Evolutionary conservation across 2,329 filamentous ascomycete species (phyloP).

Genomic region (Pezicula radicicola): DNA sequence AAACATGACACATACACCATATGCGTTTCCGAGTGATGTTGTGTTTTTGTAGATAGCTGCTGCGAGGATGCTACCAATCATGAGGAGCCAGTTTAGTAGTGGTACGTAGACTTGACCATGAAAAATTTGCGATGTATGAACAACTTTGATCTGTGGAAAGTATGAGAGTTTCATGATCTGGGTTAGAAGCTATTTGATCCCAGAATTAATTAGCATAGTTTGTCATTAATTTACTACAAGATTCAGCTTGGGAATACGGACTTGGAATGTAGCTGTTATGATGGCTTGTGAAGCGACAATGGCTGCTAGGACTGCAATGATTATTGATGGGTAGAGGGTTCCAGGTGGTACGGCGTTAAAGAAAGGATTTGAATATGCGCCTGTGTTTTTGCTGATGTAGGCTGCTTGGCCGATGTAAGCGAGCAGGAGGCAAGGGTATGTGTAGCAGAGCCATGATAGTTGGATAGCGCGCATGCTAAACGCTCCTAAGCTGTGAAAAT

Average conservation of each 20-base stretch:
- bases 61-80: conserved; percentile 69
- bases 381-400: conserved; percentile 57
- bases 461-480: conserved; percentile 69
- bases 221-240: neutral
- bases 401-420: conserved; percentile 62
- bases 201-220: neutral
- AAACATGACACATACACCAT: conserved; percentile 75
- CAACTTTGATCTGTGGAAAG: conserved; percentile 71
- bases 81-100: conserved; percentile 71
- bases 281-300: conserved; percentile 77
- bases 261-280: conserved; percentile 73
- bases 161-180: conserved; percentile 73
- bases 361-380: conserved; percentile 69
- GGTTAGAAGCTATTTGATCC: conserved; percentile 46
- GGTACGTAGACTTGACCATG: conserved; percentile 76
- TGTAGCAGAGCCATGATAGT: conserved; percentile 66
- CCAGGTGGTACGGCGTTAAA: conserved; percentile 67
- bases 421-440: conserved; percentile 59
- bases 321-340: conserved; percentile 63
- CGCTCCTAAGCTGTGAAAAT: conserved; percentile 51
- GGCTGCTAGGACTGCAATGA: conserved; percentile 69
- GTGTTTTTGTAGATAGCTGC: conserved; percentile 73
- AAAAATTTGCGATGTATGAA: conserved; percentile 67
- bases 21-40: conserved; percentile 67
- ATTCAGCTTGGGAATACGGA: conserved; percentile 1